Base-by-base conservation (phyloP, 768 basidiomycete species). In the Dentipellis fragilis region DNA sequence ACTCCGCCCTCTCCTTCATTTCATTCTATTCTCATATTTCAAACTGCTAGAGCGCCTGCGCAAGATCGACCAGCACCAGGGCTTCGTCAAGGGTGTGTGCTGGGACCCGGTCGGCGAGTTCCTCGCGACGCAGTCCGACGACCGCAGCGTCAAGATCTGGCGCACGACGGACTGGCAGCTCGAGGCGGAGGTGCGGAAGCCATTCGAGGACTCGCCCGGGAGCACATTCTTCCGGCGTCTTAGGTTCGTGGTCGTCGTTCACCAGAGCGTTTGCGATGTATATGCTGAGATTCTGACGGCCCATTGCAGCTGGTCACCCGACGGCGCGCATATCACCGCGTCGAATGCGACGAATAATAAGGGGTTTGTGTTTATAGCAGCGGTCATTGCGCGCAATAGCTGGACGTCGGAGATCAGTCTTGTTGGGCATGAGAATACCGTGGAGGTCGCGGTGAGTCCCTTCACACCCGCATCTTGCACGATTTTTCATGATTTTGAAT, bases 51-150 rank as follows among this genome's bases (percentile, higher is more conserved):
- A 94, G 62, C 85, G 88, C 11, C 67, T 97, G 55, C 76, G 80
- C 39, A 90, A 86, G 68, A 79, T 99, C 6, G 89, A 90, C 57
- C 82, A 82, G 56, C 96, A 98, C 65, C 85, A 91, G 64, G 95
- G 93, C 2, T 97, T 97, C 68, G 94, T 99, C 63, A 98, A 99
- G 71, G 96, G 96, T 57, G 91, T 99, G 51, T 94, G 92, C 66
- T 99, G 95, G 85, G 96, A 99, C 71, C 96, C 96, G 3, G 95
- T 94, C 2, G 96, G 96, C 48, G 89, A 97, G 70, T 97, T 86
- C 66, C 82, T 99, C 58, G 95, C 96, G n/a, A 97, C 95, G 42
- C 84, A 95, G 71, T 94, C 93, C 22, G 95, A 97, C 70, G 96
- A 99, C 70, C 83, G 89, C 67, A 86, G 92, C 4, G 92, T 98